Conservation (phyloP, 1,284 basidiomycete species). For the Ceratobasidium sp. region DNA sequence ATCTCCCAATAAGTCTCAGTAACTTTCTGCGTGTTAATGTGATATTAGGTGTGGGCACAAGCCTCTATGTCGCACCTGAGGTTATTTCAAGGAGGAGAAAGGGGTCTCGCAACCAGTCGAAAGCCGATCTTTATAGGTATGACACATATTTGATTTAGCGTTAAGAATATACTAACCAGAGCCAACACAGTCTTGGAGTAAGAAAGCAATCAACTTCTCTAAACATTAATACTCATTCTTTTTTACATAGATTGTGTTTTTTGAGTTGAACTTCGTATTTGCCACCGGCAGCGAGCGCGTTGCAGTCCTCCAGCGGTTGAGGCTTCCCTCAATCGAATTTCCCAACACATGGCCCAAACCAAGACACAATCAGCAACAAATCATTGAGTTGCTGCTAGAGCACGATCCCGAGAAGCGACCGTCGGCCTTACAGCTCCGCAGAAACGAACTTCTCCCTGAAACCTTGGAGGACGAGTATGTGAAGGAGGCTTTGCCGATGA, state of each 20-base stretch:
- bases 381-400: constrained; percentile 83
- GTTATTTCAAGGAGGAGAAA: constrained; percentile 60
- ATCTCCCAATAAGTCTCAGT: neutral
- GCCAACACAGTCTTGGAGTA: constrained; percentile 30
- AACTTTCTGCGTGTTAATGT: neutral
- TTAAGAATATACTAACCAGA: neutral
- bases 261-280: constrained; percentile 95
- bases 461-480: constrained; percentile 86
- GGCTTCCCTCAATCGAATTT: constrained; percentile 78
- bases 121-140: constrained; percentile 96
- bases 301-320: constrained; percentile 79
- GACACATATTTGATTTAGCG: constrained; percentile 64
- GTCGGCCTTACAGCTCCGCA: constrained; percentile 84
- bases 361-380: constrained; percentile 71
- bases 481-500: constrained; percentile 79
- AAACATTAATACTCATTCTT: constrained; percentile 1
- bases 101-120: constrained; percentile 72
- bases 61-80: constrained; percentile 93
- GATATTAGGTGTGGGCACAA: constrained; percentile 84
- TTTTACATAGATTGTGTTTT: constrained; percentile 83
- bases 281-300: constrained; percentile 89
- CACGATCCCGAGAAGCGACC: constrained; percentile 88
- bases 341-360: constrained; percentile 78
- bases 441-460: constrained; percentile 79
- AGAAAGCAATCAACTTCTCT: neutral